Percentiles rank a stretch among this genome's conserved stretches.
These are phyloP conservation scores for Tetrapisispora phaffii DNA, from an alignment of 805 yeast genomes.

Conservation along the genomic window DNA sequence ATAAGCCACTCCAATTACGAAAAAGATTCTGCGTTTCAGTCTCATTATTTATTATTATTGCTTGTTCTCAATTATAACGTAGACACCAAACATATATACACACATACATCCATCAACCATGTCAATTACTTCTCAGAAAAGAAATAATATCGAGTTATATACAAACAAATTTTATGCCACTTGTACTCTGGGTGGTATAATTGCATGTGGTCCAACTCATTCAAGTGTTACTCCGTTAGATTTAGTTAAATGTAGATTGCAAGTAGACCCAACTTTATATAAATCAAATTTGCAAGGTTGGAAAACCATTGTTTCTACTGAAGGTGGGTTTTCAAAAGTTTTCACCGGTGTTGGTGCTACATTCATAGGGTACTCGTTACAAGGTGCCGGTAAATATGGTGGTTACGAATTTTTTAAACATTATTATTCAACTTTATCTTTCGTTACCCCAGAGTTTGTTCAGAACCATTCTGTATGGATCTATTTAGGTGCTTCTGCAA, in stretches of 20 bases:
- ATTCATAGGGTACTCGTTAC: constrained; percentile 82
- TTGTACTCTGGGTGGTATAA: constrained; percentile 50
- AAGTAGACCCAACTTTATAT: constrained; percentile 69
- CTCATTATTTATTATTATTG: too few species aligned
- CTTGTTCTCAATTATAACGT: too few species aligned
- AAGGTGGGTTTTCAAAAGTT: constrained; percentile 74
- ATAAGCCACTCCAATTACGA: too few species aligned
- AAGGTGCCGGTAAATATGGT: constrained; percentile 97
- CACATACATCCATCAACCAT: background rate
- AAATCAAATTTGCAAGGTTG: constrained; percentile 75
- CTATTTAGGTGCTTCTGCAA: constrained; percentile 76
- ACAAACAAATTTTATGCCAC: constrained; percentile 29
- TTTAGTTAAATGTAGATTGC: constrained; percentile 86
- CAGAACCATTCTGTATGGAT: constrained; percentile 60
- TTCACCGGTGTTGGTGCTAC: constrained; percentile 92
- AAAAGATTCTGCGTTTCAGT: too few species aligned
- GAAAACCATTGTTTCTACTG: constrained; percentile 57
- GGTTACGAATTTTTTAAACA: constrained; percentile 87
- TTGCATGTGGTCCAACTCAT: constrained; percentile 97
- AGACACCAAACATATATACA: background rate
- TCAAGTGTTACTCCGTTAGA: constrained; percentile 88
- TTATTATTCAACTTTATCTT: constrained; percentile 63
- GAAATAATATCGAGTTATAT: constrained; percentile 15
- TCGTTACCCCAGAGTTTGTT: constrained; percentile 45
- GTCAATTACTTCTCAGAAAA: background rate